These are phyloP conservation scores for Paxillus rubicundulus DNA, from an alignment of 768 basidiomycete species.

Conservation along the genomic window DNA sequence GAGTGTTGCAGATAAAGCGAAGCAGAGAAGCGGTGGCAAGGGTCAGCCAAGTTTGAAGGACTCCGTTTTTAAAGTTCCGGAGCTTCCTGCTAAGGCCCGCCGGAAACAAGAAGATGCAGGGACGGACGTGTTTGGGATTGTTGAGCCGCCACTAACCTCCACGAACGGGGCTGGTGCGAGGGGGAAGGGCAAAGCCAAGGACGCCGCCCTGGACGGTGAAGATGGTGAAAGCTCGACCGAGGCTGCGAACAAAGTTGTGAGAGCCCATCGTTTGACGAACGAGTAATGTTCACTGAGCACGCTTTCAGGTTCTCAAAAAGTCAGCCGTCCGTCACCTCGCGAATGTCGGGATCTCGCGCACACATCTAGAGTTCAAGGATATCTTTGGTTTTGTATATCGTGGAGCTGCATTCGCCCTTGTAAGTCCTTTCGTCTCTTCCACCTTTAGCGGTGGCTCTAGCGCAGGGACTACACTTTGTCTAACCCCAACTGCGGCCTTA, in stretches of 20 bases:
- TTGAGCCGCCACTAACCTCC: slow-evolving; percentile 13
- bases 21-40: slow-evolving; percentile 7
- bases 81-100: slow-evolving; percentile 35
- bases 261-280: slow-evolving; percentile 12
- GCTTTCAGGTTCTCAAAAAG: slow-evolving; percentile 39
- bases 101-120: slow-evolving; percentile 18
- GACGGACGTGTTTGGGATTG: slow-evolving; percentile 32
- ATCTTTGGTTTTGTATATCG: slow-evolving; percentile 39
- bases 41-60: slow-evolving; percentile 9
- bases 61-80: slow-evolving; percentile 46
- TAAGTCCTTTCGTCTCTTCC: slow-evolving; percentile 19
- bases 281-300: background rate
- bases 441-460: background rate
- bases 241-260: slow-evolving; percentile 60
- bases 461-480: background rate
- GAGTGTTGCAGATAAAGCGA: slow-evolving; percentile 6
- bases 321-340: slow-evolving; percentile 33
- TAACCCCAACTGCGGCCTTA: background rate
- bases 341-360: slow-evolving; percentile 32
- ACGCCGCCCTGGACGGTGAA: slow-evolving; percentile 24
- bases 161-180: slow-evolving; percentile 26
- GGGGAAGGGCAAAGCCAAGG: slow-evolving; percentile 36
- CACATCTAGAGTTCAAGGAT: slow-evolving; percentile 41
- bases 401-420: slow-evolving; percentile 41
- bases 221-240: slow-evolving; percentile 39